phyloP scores from a whole-genome alignment of 768 basidiomycete species.

The Glaciozyma antarctica region DNA sequence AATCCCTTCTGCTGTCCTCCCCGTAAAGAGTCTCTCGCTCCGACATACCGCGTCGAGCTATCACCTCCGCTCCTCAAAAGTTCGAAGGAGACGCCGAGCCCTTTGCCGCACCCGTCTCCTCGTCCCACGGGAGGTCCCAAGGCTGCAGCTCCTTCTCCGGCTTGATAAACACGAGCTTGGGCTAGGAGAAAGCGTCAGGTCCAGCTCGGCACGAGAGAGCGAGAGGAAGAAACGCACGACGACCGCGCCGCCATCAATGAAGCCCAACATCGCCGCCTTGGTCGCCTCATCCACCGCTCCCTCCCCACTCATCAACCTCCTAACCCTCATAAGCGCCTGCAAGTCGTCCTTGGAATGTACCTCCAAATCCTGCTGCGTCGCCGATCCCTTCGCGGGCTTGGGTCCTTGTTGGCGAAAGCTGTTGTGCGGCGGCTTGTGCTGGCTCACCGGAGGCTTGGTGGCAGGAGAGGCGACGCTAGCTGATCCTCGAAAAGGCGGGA shows the following conservation, averaged over 20 bases:
- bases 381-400: not conserved
- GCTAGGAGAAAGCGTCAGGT: not conserved
- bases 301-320: slow-evolving; percentile 17
- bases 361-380: slow-evolving; percentile 6
- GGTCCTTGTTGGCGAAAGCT: not conserved
- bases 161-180: slow-evolving; percentile 12
- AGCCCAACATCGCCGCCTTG: slow-evolving; percentile 18
- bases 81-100: too few relatives aligned
- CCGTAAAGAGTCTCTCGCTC: not conserved
- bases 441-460: not conserved
- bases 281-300: not conserved
- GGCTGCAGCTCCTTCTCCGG: not conserved
- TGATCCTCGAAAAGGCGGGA: slow-evolving; percentile 4
- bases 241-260: slow-evolving; percentile 25
- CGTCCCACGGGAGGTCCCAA: slow-evolving; percentile 23
- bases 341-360: slow-evolving; percentile 31
- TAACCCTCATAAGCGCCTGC: slow-evolving; percentile 24
- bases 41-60: too few relatives aligned
- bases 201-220: not conserved
- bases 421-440: not conserved
- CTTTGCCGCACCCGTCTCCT: not conserved
- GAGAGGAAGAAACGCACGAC: slow-evolving; percentile 16
- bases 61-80: too few relatives aligned
- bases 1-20: not conserved
- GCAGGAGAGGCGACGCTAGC: not conserved